Base-by-base conservation (phyloP, 2,329 filamentous ascomycete genomes). In the Paramyrothecium sp. region DNA sequence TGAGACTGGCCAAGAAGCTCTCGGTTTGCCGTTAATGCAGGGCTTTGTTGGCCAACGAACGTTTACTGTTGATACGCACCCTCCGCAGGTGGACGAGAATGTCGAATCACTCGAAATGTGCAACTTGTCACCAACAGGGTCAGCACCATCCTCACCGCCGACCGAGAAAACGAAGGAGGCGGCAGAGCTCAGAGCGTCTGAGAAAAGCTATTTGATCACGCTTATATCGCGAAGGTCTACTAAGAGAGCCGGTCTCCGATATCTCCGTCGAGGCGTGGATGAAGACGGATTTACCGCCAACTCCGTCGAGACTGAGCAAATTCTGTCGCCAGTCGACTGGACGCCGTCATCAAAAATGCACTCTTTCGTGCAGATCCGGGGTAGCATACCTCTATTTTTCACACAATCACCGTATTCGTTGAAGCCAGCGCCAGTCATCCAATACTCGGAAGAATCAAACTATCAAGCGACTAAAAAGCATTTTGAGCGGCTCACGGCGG, bases 311-410 rank as follows among this genome's bases (percentile, higher is more conserved):
- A 97, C 94, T 0, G 95, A 99, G 70, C 95, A 99, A 72, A 89
- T 99, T 11, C 80, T 99, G 3, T 95, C 91, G 0, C 83, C 84
- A 0, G 78, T 86, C 2, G 80, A 81, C 1, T 93, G 90, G 86
- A 81, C 86, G 19, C 69, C 81, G 0, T 75, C 80, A 0, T 78
- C 73, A 2, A 91, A 86, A 63, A 80, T 89, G 2, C 90, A 91
- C 71, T 97, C 92, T 0, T 96, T 97, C 65, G 77, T 96, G 3
- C 95, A 99, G 70, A 80, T 92, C 22, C 85, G 95, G 61, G 94
- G 93, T 7, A 97, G 93, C 21, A 96, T 98, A 61, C 95, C 95
- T 0, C 75, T 98, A 0, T 98, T 95, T 77, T 99, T 97, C 70
- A 96, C 93, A 0, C 95, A 99, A 68, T 92, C 90, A 0, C 93